These are phyloP conservation scores for Tolypocladium paradoxum DNA, from an alignment of 2,329 filamentous ascomycete genomes.

Conservation along the genomic window DNA sequence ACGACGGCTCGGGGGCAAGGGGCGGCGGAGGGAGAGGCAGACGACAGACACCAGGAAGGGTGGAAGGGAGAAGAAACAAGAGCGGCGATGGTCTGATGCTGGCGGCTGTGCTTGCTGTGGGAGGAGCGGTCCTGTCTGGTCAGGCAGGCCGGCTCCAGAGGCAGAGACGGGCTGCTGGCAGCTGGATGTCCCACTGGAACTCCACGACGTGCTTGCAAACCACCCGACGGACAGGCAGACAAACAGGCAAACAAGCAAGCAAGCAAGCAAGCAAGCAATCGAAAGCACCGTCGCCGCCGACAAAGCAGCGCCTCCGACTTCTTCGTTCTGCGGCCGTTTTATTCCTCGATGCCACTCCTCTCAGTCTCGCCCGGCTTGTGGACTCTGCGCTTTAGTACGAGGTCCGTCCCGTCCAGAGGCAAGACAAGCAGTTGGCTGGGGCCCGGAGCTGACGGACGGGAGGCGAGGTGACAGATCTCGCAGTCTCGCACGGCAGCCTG, in stretches of 20 bases:
- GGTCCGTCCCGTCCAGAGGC: not conserved
- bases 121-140: not conserved
- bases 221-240: not conserved
- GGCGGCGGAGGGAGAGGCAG: not conserved
- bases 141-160: not conserved
- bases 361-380: not conserved
- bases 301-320: not conserved
- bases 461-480: not conserved
- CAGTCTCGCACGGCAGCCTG: not conserved
- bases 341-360: not conserved
- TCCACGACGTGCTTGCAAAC: not conserved
- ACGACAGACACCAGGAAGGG: not conserved
- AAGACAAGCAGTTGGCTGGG: not conserved
- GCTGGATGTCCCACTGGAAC: not conserved
- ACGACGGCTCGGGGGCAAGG: not conserved
- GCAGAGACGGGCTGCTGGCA: not conserved
- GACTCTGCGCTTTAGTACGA: not conserved
- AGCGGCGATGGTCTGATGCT: not conserved
- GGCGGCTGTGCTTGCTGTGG: not conserved
- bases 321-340: not conserved
- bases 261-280: not conserved
- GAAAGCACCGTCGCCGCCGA: not conserved
- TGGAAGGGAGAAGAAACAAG: not conserved
- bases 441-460: not conserved
- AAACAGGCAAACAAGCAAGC: not conserved